phyloP scores from a whole-genome alignment of 2,329 filamentous ascomycete genomes.

The Alternaria arbusti region DNA sequence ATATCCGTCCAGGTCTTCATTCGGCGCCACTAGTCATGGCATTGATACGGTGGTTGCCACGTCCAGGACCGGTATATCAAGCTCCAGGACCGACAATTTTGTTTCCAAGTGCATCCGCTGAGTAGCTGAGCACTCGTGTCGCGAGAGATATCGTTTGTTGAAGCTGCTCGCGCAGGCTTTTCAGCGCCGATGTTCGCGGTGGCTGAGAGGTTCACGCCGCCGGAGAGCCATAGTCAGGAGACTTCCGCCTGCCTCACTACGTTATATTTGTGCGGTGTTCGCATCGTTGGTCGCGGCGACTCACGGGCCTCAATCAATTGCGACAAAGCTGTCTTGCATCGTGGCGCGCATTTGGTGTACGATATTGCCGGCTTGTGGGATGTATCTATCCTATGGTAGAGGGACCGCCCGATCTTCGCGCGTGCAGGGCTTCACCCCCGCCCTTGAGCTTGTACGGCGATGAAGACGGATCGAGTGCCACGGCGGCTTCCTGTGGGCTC shows the following conservation, averaged over 20 bases:
- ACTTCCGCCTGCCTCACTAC: neutral
- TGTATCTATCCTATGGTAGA: neutral
- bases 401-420: neutral
- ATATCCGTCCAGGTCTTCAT: neutral
- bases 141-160: neutral
- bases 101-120: neutral
- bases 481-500: neutral
- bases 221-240: neutral
- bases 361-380: neutral
- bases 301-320: neutral
- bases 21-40: neutral
- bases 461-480: neutral
- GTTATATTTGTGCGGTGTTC: neutral
- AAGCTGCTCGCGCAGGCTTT: neutral
- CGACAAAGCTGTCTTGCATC: neutral
- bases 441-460: neutral
- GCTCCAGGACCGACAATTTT: neutral
- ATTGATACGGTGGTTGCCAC: neutral
- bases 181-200: neutral
- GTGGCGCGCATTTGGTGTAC: neutral
- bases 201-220: neutral
- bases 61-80: neutral
- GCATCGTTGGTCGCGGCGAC: neutral
- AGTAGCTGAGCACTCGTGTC: neutral
- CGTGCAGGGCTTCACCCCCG: neutral